Conservation (phyloP, 2,329 filamentous ascomycete species). For the Diaporthe eres region DNA sequence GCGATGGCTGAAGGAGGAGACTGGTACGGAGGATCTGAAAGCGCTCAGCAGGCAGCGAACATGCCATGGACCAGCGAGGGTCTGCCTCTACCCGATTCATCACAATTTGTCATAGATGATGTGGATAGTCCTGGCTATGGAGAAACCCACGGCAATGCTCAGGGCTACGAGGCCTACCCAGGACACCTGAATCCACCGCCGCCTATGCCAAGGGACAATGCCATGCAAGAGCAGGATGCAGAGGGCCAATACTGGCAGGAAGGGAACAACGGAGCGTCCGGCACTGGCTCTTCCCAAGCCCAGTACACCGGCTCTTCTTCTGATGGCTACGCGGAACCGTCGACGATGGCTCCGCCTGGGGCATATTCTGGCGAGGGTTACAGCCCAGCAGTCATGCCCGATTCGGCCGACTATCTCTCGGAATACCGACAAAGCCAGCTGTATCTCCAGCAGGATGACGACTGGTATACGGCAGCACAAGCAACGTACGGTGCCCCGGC, state of each 20-base stretch:
- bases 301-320: too few species aligned
- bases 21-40: background rate
- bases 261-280: background rate
- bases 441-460: constrained; percentile 32
- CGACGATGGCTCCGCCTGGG: background rate
- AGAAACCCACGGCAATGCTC: background rate
- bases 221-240: background rate
- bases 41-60: background rate
- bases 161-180: background rate
- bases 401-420: constrained; percentile 8
- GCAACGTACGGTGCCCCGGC: background rate
- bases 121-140: constrained; percentile 27
- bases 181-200: background rate
- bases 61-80: constrained; percentile 1
- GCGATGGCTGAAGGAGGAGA: background rate
- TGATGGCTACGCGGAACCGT: background rate
- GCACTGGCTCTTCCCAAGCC: background rate
- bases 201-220: background rate
- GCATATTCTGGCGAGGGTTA: constrained; percentile 22
- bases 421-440: constrained; percentile 31
- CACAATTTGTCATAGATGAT: constrained; percentile 37
- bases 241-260: background rate
- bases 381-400: constrained; percentile 26
- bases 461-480: background rate
- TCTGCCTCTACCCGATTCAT: background rate